phyloP scores from a whole-genome alignment of 306 rosid species.

The Quercus robur region DNA sequence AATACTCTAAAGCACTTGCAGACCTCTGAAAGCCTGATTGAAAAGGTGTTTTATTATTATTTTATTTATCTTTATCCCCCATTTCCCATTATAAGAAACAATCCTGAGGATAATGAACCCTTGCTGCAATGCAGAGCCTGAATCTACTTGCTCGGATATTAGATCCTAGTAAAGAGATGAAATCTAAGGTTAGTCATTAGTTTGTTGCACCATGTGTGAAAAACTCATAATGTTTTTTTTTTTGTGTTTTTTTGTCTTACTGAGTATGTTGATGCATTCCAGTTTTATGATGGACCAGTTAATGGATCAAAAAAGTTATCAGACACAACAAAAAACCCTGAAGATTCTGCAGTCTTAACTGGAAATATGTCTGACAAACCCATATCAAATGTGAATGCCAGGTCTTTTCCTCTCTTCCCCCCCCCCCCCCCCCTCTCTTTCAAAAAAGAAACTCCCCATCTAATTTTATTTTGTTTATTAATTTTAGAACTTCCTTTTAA shows the following conservation, averaged over 20 bases:
- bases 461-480: background rate
- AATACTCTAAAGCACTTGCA: conserved; percentile 47
- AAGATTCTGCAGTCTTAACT: conserved; percentile 22
- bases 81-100: background rate
- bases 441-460: no score
- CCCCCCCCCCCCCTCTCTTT: background rate
- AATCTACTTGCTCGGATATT: conserved; percentile 61
- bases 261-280: conserved; percentile 49
- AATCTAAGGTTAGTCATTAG: conserved; percentile 60
- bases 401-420: conserved; percentile 34
- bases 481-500: background rate
- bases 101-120: conserved; percentile 21
- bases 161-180: conserved; percentile 77
- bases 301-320: conserved; percentile 40
- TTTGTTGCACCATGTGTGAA: conserved; percentile 19
- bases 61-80: conserved; percentile 1
- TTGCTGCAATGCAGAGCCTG: conserved; percentile 56
- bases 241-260: conserved; percentile 33
- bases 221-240: conserved; percentile 19
- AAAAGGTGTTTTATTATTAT: conserved; percentile 43
- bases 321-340: conserved; percentile 21
- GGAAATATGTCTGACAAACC: conserved; percentile 23
- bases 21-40: conserved; percentile 40
- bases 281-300: conserved; percentile 70
- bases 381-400: conserved; percentile 26